Conservation (phyloP, 345 rosid species). For the Geranium rotundifolium region DNA sequence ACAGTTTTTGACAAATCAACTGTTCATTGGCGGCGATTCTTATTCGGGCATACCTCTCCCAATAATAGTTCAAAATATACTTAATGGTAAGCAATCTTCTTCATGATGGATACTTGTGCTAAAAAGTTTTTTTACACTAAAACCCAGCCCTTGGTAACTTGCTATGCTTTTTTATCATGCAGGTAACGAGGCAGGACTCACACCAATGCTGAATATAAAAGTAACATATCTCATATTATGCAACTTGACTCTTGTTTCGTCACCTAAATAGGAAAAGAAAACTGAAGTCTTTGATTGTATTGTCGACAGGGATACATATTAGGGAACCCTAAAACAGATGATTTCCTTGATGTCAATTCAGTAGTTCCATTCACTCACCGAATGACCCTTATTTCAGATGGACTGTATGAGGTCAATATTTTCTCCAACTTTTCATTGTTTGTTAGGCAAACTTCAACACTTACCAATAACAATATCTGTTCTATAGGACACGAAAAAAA, state of each 20-base stretch:
- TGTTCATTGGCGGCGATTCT: conserved; percentile 12
- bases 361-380: conserved; percentile 9
- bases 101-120: no score
- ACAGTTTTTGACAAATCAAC: not conserved
- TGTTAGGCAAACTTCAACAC: no score
- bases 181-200: not conserved
- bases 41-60: conserved; percentile 13
- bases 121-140: no score
- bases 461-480: no score
- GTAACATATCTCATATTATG: not conserved
- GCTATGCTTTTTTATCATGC: no score
- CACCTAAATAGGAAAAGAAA: not conserved
- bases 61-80: conserved; percentile 4
- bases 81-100: conserved; percentile 2
- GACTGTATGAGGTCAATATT: conserved; percentile 7
- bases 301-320: conserved; percentile 12
- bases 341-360: conserved; percentile 9
- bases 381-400: conserved; percentile 13
- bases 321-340: conserved; percentile 12
- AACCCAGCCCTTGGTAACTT: no score
- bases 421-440: no score
- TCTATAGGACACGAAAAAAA: not conserved
- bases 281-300: not conserved
- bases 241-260: not conserved
- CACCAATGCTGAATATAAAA: not conserved